Conservation (phyloP, 2,329 filamentous ascomycete genomes). For the Stenocarpella maydis region DNA sequence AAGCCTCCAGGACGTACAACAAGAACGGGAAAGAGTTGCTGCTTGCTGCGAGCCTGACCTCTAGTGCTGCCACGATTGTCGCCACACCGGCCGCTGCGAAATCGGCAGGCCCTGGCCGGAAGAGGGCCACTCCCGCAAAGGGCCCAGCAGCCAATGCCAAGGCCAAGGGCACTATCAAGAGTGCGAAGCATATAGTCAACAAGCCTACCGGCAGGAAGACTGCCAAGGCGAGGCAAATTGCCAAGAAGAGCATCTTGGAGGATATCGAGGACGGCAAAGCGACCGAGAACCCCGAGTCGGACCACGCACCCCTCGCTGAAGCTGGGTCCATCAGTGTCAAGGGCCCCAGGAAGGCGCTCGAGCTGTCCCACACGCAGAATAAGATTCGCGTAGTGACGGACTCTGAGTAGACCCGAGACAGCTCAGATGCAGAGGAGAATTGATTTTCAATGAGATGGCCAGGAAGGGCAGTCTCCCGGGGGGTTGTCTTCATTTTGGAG, state of each 20-base stretch:
- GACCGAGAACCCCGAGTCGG: slow-evolving; percentile 19
- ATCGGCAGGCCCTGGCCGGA: background rate
- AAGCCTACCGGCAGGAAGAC: slow-evolving; percentile 22
- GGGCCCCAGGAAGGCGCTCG: slow-evolving; percentile 25
- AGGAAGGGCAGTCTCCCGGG: too few relatives aligned
- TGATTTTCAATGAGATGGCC: background rate
- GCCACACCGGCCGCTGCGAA: slow-evolving; percentile 7
- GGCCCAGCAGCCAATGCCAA: slow-evolving; percentile 22
- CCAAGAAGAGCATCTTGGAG: slow-evolving; percentile 34
- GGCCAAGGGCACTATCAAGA: slow-evolving; percentile 19
- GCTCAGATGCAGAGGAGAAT: background rate
- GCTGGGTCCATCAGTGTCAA: slow-evolving; percentile 34
- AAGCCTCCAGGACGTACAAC: slow-evolving; percentile 33
- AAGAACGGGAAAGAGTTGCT: slow-evolving; percentile 35
- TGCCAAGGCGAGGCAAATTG: slow-evolving; percentile 27
- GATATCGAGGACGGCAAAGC: background rate
- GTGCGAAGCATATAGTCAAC: slow-evolving; percentile 22
- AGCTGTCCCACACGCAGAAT: slow-evolving; percentile 29
- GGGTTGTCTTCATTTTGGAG: background rate
- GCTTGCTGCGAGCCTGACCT: slow-evolving; percentile 33
- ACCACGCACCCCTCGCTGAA: slow-evolving; percentile 4
- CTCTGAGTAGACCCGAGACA: slow-evolving; percentile 14
- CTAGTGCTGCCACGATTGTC: slow-evolving; percentile 16
- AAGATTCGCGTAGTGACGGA: slow-evolving; percentile 30
- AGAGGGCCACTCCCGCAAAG: slow-evolving; percentile 5